Evolutionary conservation across 805 yeast species (phyloP).

Genomic region (Kuraishia borneana): DNA sequence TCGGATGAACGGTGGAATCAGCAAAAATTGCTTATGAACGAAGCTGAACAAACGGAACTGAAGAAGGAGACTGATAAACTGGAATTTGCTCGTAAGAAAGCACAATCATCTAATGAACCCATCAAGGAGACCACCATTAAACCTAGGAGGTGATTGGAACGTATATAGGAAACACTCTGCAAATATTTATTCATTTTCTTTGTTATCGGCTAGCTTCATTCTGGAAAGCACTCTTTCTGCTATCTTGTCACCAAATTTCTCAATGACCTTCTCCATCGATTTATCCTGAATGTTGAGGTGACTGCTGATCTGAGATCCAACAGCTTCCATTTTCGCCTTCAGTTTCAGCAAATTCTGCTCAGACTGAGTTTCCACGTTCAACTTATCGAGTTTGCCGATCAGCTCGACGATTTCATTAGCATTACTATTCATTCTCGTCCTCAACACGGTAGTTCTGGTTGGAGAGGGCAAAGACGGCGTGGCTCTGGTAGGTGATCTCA

Average conservation of each 20-base stretch:
- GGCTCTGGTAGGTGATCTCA: not conserved
- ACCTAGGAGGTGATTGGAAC: conserved; percentile 13
- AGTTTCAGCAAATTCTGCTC: not conserved
- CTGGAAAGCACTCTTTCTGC: not conserved
- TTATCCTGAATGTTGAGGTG: not conserved
- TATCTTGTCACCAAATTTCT: not conserved
- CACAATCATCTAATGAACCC: conserved; percentile 11
- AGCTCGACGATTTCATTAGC: not conserved
- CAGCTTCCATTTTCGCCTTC: not conserved
- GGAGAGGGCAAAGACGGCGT: not conserved
- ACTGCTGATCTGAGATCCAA: not conserved
- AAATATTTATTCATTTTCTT: not conserved
- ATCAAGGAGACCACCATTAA: conserved; percentile 22
- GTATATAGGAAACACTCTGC: not conserved
- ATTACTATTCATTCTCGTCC: not conserved
- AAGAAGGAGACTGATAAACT: conserved; percentile 3
- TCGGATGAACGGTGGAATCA: conserved; percentile 13
- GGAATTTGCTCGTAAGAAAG: conserved; percentile 1
- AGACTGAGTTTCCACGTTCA: not conserved
- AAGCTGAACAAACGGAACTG: conserved; percentile 1
- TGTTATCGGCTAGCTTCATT: not conserved
- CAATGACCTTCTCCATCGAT: not conserved
- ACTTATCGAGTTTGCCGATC: not conserved
- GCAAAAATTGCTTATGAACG: conserved; percentile 4
- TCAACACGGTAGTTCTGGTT: not conserved